Evolutionary conservation across 2,329 filamentous ascomycete genomes (phyloP).

Genomic region (Penicillium sp.): DNA sequence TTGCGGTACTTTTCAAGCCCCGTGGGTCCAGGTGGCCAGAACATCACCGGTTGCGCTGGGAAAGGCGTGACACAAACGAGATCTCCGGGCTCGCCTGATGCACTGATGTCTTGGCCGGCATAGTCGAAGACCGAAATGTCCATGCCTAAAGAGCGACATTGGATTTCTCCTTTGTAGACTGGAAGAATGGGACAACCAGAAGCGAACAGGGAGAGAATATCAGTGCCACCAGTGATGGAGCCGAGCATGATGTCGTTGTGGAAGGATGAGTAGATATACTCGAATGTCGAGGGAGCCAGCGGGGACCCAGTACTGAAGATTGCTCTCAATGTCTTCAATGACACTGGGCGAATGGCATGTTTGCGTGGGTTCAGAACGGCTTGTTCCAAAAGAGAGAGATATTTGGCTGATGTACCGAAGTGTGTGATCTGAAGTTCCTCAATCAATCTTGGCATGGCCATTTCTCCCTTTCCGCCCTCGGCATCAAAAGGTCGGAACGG

Average conservation of each 20-base stretch:
- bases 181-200: slow-evolving; percentile 76
- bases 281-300: slow-evolving; percentile 87
- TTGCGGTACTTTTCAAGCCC: slow-evolving; percentile 76
- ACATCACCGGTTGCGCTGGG: slow-evolving; percentile 85
- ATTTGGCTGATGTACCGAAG: slow-evolving; percentile 93
- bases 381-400: slow-evolving; percentile 86
- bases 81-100: slow-evolving; percentile 74
- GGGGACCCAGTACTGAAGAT: slow-evolving; percentile 95
- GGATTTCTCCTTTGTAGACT: slow-evolving; percentile 72
- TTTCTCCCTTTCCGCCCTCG: slow-evolving; percentile 64
- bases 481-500: slow-evolving; percentile 72
- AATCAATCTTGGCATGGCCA: slow-evolving; percentile 81
- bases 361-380: slow-evolving; percentile 64
- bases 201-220: slow-evolving; percentile 94
- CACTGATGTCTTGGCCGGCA: slow-evolving; percentile 59
- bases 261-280: slow-evolving; percentile 84
- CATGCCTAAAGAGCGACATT: slow-evolving; percentile 78
- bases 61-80: slow-evolving; percentile 85
- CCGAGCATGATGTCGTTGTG: slow-evolving; percentile 79
- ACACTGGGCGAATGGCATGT: slow-evolving; percentile 46
- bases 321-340: slow-evolving; percentile 64
- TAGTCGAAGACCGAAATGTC: slow-evolving; percentile 63
- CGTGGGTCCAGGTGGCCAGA: slow-evolving; percentile 68
- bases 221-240: slow-evolving; percentile 93
- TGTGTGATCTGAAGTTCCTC: slow-evolving; percentile 82